Evolutionary conservation across 768 basidiomycete genomes (phyloP).

Genomic region (Podaxis carcinomalis): DNA sequence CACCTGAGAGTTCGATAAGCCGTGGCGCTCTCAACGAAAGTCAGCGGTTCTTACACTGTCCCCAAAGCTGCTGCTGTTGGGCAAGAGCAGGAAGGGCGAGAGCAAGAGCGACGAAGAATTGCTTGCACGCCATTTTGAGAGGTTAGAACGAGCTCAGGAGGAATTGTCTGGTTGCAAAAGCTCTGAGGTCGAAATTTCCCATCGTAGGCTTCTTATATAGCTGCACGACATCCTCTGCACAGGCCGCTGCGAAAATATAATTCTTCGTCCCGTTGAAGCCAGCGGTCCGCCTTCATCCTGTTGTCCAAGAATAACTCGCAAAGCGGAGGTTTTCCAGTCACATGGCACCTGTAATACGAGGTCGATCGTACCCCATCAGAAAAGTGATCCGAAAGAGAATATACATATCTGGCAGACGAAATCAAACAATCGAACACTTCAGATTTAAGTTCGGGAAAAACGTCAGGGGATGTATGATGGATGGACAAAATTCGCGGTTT

Average conservation of each 20-base stretch:
- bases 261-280: background rate
- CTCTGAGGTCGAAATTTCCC: background rate
- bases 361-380: background rate
- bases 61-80: conserved; percentile 21
- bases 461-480: background rate
- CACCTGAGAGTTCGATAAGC: conserved; percentile 21
- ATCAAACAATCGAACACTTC: background rate
- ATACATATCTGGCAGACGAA: background rate
- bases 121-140: conserved; percentile 20
- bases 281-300: background rate
- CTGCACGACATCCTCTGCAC: background rate
- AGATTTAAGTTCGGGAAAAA: conserved; percentile 3
- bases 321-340: conserved; percentile 1
- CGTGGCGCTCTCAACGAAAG: background rate
- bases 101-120: conserved; percentile 19
- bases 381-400: background rate
- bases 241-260: background rate
- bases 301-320: background rate
- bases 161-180: background rate
- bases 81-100: conserved; percentile 24
- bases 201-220: background rate
- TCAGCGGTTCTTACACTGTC: conserved; percentile 23
- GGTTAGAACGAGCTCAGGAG: background rate
- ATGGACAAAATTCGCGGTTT: conserved; percentile 9
- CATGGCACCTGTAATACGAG: background rate